Evolutionary conservation across 1,139 yeast genomes (phyloP), one percentile per base, ranked within the genome.

Genomic region (Casaregolazyma suthepensis): DNA sequence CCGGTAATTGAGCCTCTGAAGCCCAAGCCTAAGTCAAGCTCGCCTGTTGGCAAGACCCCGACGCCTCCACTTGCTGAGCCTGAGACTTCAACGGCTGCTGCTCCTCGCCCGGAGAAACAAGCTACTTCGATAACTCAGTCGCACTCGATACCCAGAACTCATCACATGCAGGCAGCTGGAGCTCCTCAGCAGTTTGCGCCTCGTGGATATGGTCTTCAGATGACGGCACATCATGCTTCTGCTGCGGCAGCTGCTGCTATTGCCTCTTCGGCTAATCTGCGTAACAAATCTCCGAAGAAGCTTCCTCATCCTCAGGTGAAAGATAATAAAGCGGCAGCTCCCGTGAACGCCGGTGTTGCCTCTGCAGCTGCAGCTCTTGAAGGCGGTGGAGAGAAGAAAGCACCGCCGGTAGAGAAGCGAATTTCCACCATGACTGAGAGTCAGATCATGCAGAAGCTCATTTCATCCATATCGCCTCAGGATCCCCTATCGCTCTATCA

Each of bases 401-500:
- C 58, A 37, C 55, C 54, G 42, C 60, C 59, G 29, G 56, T 70
- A 71, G 68, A 80, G 74, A 81, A 75, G 72, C 80, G 80, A 62
- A 73, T 82, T 59, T 83, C 88, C 43, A 82, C 87, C 52, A 79
- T 91, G 80, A 85, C 87, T 44, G 96, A 93, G 61, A 81, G 85
- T 54, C 97, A 93, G 71, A 80, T 90, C 44, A 81, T 94, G 80
- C 84, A 87, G 46, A 88, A 87, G 66, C 77, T 94, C 63, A 81
- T 86, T 59, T 82, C 89, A 2, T 96, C 91, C 29, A 96, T 94
- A 2, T 83, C 85, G 59, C 80, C 79, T 59, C 78, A 81, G 48
- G 96, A 93, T 70, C 99, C 99, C 15, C 77, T 87, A 5, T 86
- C 90, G 37, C 78, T 83, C 55, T 94, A 89, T 72, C 87, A 85